A percentile compares a stretch with the other conserved stretches of the same genome.
Evolutionary conservation across 2,329 filamentous ascomycete genomes (phyloP).

Genomic region (Rhinocladiella similis): DNA sequence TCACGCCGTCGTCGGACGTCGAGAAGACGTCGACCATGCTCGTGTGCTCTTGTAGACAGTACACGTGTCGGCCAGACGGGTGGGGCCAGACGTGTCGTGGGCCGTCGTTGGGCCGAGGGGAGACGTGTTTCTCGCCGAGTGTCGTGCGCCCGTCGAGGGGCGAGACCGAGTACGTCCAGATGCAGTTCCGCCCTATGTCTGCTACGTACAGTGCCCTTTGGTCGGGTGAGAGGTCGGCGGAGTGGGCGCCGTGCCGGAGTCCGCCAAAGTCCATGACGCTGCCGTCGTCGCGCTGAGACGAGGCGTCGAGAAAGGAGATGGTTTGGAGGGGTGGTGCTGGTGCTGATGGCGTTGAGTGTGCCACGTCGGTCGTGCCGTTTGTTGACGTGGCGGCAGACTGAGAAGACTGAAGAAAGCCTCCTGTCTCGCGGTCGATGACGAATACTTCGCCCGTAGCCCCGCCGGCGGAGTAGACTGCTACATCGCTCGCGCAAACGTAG

Average conservation of each 20-base stretch:
- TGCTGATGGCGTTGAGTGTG: neutral
- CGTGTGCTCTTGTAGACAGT: slow-evolving; percentile 30
- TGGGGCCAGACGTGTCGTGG: slow-evolving; percentile 30
- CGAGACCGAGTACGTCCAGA: slow-evolving; percentile 29
- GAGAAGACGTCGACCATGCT: slow-evolving; percentile 30
- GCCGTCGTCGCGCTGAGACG: slow-evolving; percentile 25
- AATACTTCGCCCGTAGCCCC: slow-evolving; percentile 31
- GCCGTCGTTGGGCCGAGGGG: slow-evolving; percentile 26
- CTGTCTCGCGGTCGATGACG: slow-evolving; percentile 23
- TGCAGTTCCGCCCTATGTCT: slow-evolving; percentile 32
- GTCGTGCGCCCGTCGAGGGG: slow-evolving; percentile 10
- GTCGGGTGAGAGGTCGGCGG: slow-evolving; percentile 30
- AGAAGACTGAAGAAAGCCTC: slow-evolving; percentile 14
- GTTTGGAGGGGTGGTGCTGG: slow-evolving; percentile 20
- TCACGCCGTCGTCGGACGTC: slow-evolving; percentile 12
- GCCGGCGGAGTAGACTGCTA: slow-evolving; percentile 28
- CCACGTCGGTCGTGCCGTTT: neutral
- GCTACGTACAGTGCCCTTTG: slow-evolving; percentile 30
- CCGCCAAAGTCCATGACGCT: slow-evolving; percentile 31
- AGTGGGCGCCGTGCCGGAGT: slow-evolving; percentile 31
- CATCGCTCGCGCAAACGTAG: slow-evolving; percentile 26
- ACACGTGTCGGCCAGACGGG: slow-evolving; percentile 26
- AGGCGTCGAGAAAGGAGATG: slow-evolving; percentile 25
- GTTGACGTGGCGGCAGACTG: neutral
- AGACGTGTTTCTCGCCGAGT: slow-evolving; percentile 26